Conservation (phyloP, 768 basidiomycete species). For the Leccinum olivaceopallidum region DNA sequence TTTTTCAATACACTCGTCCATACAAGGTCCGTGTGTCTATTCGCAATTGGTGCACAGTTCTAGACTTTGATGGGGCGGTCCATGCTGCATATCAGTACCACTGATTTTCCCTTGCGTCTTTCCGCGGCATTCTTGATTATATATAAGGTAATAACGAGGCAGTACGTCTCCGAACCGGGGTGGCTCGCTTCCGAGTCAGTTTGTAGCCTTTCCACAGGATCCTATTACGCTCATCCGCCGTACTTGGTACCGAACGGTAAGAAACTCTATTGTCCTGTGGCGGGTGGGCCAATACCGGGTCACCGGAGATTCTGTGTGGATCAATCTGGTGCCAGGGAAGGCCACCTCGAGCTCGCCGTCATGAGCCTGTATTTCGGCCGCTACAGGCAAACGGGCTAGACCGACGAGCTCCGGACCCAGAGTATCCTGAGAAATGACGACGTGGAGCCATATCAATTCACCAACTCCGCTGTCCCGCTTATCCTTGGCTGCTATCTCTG, state of each 20-base stretch:
- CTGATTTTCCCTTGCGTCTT: conserved; percentile 4
- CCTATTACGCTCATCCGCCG: background rate
- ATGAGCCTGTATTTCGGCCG: background rate
- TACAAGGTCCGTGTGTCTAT: background rate
- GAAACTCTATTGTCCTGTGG: background rate
- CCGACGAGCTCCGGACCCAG: background rate
- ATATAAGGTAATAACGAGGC: conserved; percentile 16
- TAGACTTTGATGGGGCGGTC: background rate
- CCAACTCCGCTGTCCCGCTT: background rate
- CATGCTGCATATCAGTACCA: conserved; percentile 2
- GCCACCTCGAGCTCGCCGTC: no score
- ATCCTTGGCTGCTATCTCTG: background rate
- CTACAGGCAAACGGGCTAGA: background rate
- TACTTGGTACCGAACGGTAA: background rate
- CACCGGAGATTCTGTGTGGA: background rate
- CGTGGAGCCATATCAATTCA: background rate
- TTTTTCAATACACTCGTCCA: conserved; percentile 1
- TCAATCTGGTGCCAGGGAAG: background rate
- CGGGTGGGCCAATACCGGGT: background rate
- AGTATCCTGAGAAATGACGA: background rate
- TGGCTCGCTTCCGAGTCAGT: conserved; percentile 12
- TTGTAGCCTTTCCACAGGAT: conserved; percentile 13
- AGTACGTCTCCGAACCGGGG: conserved; percentile 15
- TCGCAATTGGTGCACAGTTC: background rate
- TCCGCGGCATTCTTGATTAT: conserved; percentile 12